Evolutionary conservation across 2,329 filamentous ascomycete genomes (phyloP), one percentile per base, ranked within the genome.

Genomic region (Talaromyces sp.): DNA sequence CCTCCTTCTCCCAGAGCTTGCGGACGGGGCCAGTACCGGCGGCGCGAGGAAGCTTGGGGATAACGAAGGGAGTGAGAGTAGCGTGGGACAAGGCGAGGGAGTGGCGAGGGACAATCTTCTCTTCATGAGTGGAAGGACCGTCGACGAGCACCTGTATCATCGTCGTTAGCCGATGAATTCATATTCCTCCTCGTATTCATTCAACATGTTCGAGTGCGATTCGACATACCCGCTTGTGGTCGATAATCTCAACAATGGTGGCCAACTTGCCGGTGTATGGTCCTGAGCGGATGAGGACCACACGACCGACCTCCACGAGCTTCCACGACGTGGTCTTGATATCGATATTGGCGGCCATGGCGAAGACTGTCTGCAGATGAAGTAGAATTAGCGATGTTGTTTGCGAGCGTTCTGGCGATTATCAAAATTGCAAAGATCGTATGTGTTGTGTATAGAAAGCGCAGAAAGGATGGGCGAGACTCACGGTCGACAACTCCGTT

Each of bases 191-290:
- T 24, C 14, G 3, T 24, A 6, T n/a, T 59, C 24, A 19, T 10
- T 45, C 3, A 31, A 19, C 13, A 24, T 22, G 33, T 31, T 8
- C 22, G 2, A 52, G 59, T 58, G 64, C 37, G n/a, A 41, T 13
- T 59, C 56, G 56, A 92, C 95, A 81, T 96, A 99, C 95, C 85
- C 95, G 93, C 89, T 97, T 97, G 90, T 99, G 94, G 85, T 99
- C 95, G 85, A 99, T 95, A 83, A 99, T 98, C 89, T 99, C 94
- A 83, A 97, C 93, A 79, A 99, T 94, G 77, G 89, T 85, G 77
- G 93, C 96, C 76, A 98, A 88, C 81, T 91, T 91, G 85, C 93
- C 93, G 74, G 85, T 84, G 85, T 84, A 91, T 76, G 89, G 88
- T 79, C 93, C 90, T 79, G 87, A 84, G 82, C 92, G 90, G 85